Evolutionary conservation across 2,329 filamentous ascomycete genomes (phyloP).

Genomic region (Pseudocercospora fijiensis): DNA sequence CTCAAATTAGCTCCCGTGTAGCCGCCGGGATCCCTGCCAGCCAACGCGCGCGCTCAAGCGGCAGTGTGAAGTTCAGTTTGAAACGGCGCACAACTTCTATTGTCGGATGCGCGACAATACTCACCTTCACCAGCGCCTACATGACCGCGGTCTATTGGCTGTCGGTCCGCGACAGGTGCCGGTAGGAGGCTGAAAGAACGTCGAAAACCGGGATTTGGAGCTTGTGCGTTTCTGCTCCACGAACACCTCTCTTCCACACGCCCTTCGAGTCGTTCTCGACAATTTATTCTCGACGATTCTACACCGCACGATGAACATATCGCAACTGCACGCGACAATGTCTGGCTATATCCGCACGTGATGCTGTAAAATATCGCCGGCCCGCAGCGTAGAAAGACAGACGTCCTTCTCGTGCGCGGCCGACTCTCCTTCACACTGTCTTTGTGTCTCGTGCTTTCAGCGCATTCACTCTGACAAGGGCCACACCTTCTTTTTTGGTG

Average conservation of each 20-base stretch:
- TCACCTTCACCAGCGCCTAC: slow-evolving; percentile 23
- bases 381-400: slow-evolving; percentile 3
- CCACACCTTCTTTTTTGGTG: slow-evolving; percentile 17
- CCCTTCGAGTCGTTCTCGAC: slow-evolving; percentile 23
- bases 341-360: slow-evolving; percentile 14
- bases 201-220: slow-evolving; percentile 12
- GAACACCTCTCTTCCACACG: slow-evolving; percentile 22
- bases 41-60: background rate
- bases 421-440: slow-evolving; percentile 14
- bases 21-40: background rate
- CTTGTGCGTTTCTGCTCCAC: slow-evolving; percentile 19
- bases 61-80: slow-evolving; percentile 1
- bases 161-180: slow-evolving; percentile 5
- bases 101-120: slow-evolving; percentile 21
- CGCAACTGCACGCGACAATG: slow-evolving; percentile 9
- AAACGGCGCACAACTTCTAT: slow-evolving; percentile 11
- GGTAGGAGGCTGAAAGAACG: slow-evolving; percentile 1
- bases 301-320: slow-evolving; percentile 11
- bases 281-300: slow-evolving; percentile 22
- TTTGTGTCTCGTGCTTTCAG: slow-evolving; percentile 22
- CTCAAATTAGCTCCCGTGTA: slow-evolving; percentile 1
- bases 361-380: slow-evolving; percentile 1
- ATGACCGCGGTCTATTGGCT: slow-evolving; percentile 20
- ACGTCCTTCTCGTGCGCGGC: slow-evolving; percentile 1
- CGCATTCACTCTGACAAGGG: slow-evolving; percentile 18